Evolutionary conservation across 495 filamentous ascomycete genomes (phyloP).

Genomic region (Podospora comata): DNA sequence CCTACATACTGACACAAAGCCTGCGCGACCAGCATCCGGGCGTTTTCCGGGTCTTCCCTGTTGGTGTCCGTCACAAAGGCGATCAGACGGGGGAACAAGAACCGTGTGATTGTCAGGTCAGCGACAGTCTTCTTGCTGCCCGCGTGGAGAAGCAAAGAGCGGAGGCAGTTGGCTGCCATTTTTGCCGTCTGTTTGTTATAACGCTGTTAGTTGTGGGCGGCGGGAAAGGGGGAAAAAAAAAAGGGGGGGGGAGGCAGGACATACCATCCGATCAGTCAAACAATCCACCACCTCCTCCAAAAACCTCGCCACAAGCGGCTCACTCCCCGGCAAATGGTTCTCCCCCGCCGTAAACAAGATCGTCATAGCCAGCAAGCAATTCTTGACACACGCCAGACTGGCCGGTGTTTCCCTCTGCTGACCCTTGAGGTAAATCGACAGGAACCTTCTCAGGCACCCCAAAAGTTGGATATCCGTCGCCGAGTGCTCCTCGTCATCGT

Average conservation of each 20-base stretch:
- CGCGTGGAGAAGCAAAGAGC: slow-evolving; percentile 63
- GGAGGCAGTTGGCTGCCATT: slow-evolving; percentile 81
- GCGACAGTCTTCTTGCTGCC: slow-evolving; percentile 54
- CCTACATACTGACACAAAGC: slow-evolving; percentile 68
- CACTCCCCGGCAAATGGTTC: slow-evolving; percentile 65
- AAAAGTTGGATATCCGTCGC: slow-evolving; percentile 53
- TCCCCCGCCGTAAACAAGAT: slow-evolving; percentile 81
- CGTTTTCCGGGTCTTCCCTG: slow-evolving; percentile 70
- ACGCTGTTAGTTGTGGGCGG: slow-evolving; percentile 13
- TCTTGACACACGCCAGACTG: slow-evolving; percentile 85
- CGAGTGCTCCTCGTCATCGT: slow-evolving; percentile 33
- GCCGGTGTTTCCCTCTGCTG: slow-evolving; percentile 80
- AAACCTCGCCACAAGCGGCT: slow-evolving; percentile 65
- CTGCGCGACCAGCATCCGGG: slow-evolving; percentile 63
- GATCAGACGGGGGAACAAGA: slow-evolving; percentile 73
- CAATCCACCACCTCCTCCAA: slow-evolving; percentile 80
- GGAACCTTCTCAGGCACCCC: slow-evolving; percentile 72
- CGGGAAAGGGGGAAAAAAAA: not conserved
- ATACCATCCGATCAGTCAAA: slow-evolving; percentile 69
- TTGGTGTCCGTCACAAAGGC: slow-evolving; percentile 66
- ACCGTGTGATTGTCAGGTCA: slow-evolving; percentile 68
- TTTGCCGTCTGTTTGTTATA: slow-evolving; percentile 60
- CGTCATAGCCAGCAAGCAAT: slow-evolving; percentile 80
- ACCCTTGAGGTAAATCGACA: slow-evolving; percentile 74
- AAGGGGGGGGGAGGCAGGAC: slow-evolving; percentile 8